Evolutionary conservation across 306 rosid species (phyloP).

Genomic region (Echinosophora koreensis): DNA sequence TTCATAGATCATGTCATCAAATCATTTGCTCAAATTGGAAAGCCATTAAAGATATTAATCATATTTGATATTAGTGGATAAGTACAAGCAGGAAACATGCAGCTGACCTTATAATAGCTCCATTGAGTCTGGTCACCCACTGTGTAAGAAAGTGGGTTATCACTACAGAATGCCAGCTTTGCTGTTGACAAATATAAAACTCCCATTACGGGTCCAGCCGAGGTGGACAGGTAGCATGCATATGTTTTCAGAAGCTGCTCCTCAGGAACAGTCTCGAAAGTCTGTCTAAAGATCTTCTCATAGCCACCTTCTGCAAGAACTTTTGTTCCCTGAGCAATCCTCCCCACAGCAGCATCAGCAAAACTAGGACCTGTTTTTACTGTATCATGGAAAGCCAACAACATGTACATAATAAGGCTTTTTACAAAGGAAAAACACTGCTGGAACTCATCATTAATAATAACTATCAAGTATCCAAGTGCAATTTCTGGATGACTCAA

Average conservation of each 20-base stretch:
- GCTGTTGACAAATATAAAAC: slow-evolving; percentile 83
- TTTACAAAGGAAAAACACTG: not conserved
- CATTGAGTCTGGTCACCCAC: slow-evolving; percentile 75
- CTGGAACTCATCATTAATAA: slow-evolving; percentile 2
- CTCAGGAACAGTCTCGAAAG: slow-evolving; percentile 82
- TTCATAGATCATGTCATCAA: slow-evolving; percentile 20
- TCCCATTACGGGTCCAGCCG: slow-evolving; percentile 99
- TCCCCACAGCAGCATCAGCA: slow-evolving; percentile 97
- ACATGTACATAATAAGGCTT: not conserved
- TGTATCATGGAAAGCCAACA: slow-evolving; percentile 47
- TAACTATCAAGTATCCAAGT: not conserved
- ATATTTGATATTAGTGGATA: not conserved
- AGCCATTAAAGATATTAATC: not conserved
- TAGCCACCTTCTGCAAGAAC: slow-evolving; percentile 99
- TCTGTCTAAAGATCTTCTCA: slow-evolving; percentile 86
- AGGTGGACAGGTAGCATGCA: slow-evolving; percentile 95
- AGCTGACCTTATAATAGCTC: slow-evolving; percentile 89
- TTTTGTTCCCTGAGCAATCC: slow-evolving; percentile 94
- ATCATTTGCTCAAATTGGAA: not conserved
- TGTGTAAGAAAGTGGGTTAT: slow-evolving; percentile 85
- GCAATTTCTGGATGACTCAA: not conserved
- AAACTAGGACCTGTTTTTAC: slow-evolving; percentile 97
- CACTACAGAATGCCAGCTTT: slow-evolving; percentile 93
- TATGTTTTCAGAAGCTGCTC: slow-evolving; percentile 86
- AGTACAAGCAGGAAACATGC: slow-evolving; percentile 25